Conservation (phyloP, 1,139 yeast genomes). For the Meyerozyma smithsonii region DNA sequence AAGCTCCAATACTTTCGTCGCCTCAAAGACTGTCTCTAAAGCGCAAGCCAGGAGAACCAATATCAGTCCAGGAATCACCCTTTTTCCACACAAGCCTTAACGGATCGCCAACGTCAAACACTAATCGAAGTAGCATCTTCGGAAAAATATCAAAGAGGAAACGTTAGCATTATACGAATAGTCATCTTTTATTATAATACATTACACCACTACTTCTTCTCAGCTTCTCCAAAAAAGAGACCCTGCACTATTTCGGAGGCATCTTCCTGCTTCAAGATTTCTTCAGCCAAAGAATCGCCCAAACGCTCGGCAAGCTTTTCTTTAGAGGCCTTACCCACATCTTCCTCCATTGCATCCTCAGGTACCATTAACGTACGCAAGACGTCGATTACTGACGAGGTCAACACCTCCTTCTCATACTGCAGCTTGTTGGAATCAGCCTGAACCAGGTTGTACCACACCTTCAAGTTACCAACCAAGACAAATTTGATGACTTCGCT, state of each 20-base stretch:
- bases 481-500: slow-evolving; percentile 83
- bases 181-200: slow-evolving; percentile 7
- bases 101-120: slow-evolving; percentile 17
- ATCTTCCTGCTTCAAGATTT: slow-evolving; percentile 48
- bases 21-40: slow-evolving; percentile 5
- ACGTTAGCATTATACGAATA: neutral
- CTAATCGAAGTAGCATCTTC: slow-evolving; percentile 1
- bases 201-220: slow-evolving; percentile 7
- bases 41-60: slow-evolving; percentile 34
- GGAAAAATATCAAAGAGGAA: slow-evolving; percentile 5
- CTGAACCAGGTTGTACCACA: slow-evolving; percentile 65
- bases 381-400: slow-evolving; percentile 51
- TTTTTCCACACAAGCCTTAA: slow-evolving; percentile 21
- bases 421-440: slow-evolving; percentile 33
- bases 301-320: slow-evolving; percentile 50
- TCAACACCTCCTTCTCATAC: slow-evolving; percentile 42
- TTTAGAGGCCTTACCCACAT: slow-evolving; percentile 39
- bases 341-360: slow-evolving; percentile 29
- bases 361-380: slow-evolving; percentile 41
- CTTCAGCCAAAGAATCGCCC: slow-evolving; percentile 55
- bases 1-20: neutral
- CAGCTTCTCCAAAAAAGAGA: slow-evolving; percentile 68
- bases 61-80: slow-evolving; percentile 28
- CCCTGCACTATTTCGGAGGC: slow-evolving; percentile 58
- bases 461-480: slow-evolving; percentile 75